Conservation (phyloP, 2,329 filamentous ascomycete species). For the Aspergillus flavus region DNA sequence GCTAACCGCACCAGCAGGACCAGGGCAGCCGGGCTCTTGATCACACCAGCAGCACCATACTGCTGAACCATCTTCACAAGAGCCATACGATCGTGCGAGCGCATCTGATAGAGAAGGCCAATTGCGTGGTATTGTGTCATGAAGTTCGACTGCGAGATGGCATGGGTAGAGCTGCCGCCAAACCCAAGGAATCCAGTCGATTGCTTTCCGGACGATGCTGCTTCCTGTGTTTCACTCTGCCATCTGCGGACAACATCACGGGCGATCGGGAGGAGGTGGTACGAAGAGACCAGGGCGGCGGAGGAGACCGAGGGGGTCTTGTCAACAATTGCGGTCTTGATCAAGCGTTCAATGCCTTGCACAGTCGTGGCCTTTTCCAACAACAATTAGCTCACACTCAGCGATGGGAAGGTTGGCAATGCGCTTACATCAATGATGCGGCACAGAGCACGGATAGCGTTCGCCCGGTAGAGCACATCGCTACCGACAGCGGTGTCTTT, state of each 20-base stretch:
- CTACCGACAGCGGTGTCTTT: constrained; percentile 97
- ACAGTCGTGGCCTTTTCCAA: constrained; percentile 77
- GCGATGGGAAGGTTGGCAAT: background rate
- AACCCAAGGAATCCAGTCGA: constrained; percentile 91
- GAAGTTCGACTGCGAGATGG: constrained; percentile 79
- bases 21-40: constrained; percentile 92
- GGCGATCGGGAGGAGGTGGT: constrained; percentile 94
- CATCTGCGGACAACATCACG: constrained; percentile 94
- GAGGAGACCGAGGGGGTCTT: constrained; percentile 98
- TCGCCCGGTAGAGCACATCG: constrained; percentile 90
- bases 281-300: constrained; percentile 92
- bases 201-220: constrained; percentile 85
- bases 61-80: constrained; percentile 99
- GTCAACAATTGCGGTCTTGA: constrained; percentile 99
- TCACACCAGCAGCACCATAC: constrained; percentile 84
- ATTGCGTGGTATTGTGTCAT: constrained; percentile 99
- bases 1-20: constrained; percentile 91
- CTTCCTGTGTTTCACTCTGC: constrained; percentile 98
- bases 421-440: constrained; percentile 86
- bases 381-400: constrained; percentile 18
- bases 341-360: constrained; percentile 94
- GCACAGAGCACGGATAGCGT: constrained; percentile 92
- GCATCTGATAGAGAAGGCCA: constrained; percentile 96
- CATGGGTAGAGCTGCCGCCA: constrained; percentile 74
- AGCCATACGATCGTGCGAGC: constrained; percentile 95